Base-by-base conservation (phyloP, 495 filamentous ascomycete species). In the Tuber brumale region DNA sequence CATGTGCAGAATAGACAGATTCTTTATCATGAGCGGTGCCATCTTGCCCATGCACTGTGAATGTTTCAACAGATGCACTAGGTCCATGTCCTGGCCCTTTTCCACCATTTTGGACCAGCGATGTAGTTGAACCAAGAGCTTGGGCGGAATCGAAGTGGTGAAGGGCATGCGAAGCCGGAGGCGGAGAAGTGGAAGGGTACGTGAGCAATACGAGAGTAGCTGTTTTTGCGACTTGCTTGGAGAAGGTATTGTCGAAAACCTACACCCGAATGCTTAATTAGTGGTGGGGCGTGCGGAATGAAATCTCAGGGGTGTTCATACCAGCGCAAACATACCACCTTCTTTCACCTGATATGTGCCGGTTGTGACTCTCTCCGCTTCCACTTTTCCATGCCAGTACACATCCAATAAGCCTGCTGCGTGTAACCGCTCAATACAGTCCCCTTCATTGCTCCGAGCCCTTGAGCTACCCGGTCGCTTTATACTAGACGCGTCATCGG, bases 231-330 rank as follows among this genome's bases (percentile, higher is more conserved):
- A 93, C 90, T 82, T 94, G 92, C 85, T 97, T 98, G 71, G 94
- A 96, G 84, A 98, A 98, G 45, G 96, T 99, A 83, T 99, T 99
- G 88, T 99, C 95, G 83, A 99, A 97, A 41, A 98, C 82, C 82
- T 83, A 44, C 39, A 41, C 66, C 21, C 70, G 27, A n/a, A 23
- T 72, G 70, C 39, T 44, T 44, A 27, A n/a, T 71, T 37, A 75
- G 44, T 16, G 57, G 57, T 66, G 27, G 3, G 23, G 19, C 37
- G 12, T 44, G 27, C 14, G n/a, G 14, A 71, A 39, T 69, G 16
- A 6, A 66, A 35, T 69, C 69, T 27, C 46, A 31, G 61, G 41
- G 70, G 72, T 61, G 35, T 39, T 35, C 80, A 23, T 81, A 83
- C 93, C 74, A 99, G 87, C 44, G 93, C 95, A 84, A 96, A 99